These are phyloP conservation scores for Ceratocystis alfenasii DNA, from an alignment of 2,329 filamentous ascomycete species.

Conservation along the genomic window DNA sequence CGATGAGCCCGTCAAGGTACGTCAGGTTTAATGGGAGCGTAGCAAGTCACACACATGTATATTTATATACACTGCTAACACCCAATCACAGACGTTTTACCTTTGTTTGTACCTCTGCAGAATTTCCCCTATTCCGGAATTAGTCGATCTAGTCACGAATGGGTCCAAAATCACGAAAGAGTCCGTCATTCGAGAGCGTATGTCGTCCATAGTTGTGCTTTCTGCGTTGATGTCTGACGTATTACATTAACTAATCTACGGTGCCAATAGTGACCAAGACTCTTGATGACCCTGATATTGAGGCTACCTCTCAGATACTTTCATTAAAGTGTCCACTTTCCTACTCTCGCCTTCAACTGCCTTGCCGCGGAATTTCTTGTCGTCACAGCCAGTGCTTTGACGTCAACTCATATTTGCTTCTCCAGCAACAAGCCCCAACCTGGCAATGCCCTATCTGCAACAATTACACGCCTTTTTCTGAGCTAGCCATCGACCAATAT, in stretches of 20 bases:
- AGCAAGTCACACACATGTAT: no score
- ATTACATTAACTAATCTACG: neutral
- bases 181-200: constrained; percentile 74
- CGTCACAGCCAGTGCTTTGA: constrained; percentile 93
- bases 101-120: constrained; percentile 65
- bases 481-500: constrained; percentile 76
- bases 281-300: constrained; percentile 77
- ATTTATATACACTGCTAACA: neutral
- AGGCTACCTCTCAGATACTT: constrained; percentile 75
- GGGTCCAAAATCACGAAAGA: constrained; percentile 66
- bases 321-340: constrained; percentile 89
- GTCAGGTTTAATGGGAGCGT: constrained; percentile 25
- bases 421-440: constrained; percentile 91
- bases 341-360: constrained; percentile 66
- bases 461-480: constrained; percentile 67
- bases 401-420: constrained; percentile 75
- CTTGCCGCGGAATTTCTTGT: constrained; percentile 68
- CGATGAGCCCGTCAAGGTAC: constrained; percentile 76
- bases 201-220: constrained; percentile 28
- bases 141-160: constrained; percentile 55
- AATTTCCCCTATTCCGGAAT: constrained; percentile 55
- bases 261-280: constrained; percentile 57
- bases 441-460: constrained; percentile 96
- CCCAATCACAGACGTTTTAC: constrained; percentile 51
- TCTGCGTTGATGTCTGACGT: neutral